These are phyloP conservation scores for Chrysanthemum seticuspe DNA, from an alignment of 129 eudicot species.

Conservation along the genomic window DNA sequence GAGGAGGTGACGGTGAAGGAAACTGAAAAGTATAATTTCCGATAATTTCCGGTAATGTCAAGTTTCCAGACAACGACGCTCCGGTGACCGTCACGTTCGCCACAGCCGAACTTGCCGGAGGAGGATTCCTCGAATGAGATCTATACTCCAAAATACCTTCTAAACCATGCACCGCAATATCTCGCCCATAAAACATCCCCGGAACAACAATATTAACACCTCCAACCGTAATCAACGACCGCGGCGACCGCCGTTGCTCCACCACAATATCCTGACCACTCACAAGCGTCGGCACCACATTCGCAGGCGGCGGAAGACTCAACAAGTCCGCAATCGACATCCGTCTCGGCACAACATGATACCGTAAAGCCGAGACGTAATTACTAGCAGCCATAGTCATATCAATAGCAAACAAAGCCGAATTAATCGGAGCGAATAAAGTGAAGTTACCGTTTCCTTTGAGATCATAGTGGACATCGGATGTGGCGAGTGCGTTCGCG, in stretches of 20 bases:
- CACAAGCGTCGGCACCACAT: slow-evolving; percentile 34
- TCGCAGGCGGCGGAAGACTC: slow-evolving; percentile 33
- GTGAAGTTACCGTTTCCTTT: slow-evolving; percentile 45
- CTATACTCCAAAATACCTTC: slow-evolving; percentile 43
- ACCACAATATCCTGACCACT: slow-evolving; percentile 27
- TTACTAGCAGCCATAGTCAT: slow-evolving; percentile 47
- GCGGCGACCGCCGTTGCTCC: slow-evolving; percentile 26
- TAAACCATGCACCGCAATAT: slow-evolving; percentile 58
- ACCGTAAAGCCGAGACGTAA: slow-evolving; percentile 50
- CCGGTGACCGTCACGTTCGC: background rate
- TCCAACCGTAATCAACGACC: slow-evolving; percentile 34
- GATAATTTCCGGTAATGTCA: background rate
- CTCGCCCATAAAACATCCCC: slow-evolving; percentile 46
- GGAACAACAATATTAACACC: slow-evolving; percentile 45
- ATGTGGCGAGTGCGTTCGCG: slow-evolving; percentile 57
- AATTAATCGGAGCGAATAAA: slow-evolving; percentile 55
- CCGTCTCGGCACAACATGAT: slow-evolving; percentile 48
- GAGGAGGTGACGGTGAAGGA: slow-evolving; percentile 14
- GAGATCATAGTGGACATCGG: slow-evolving; percentile 49
- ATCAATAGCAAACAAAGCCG: slow-evolving; percentile 53
- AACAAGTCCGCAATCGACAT: slow-evolving; percentile 38
- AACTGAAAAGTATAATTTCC: slow-evolving; percentile 27
- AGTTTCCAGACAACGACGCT: background rate
- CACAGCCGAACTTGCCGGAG: background rate
- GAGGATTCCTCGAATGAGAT: slow-evolving; percentile 3